Percentiles rank a stretch among this genome's conserved stretches.
These are phyloP conservation scores for Acer negundo DNA, from an alignment of 345 rosid species.

Conservation along the genomic window DNA sequence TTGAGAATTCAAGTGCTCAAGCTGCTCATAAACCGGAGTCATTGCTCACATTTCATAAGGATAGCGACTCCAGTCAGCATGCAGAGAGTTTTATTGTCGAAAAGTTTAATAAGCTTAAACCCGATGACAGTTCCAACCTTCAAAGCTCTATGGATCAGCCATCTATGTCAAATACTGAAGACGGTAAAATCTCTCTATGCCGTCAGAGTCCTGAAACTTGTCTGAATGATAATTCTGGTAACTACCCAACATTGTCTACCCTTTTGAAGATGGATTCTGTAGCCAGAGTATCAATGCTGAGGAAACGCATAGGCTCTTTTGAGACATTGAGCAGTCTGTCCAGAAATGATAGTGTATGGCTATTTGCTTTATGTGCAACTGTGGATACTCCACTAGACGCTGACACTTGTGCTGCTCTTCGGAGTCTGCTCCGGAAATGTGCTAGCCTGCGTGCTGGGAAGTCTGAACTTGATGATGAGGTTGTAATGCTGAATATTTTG, in stretches of 20 bases:
- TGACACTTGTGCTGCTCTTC: slow-evolving; percentile 66
- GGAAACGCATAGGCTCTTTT: slow-evolving; percentile 51
- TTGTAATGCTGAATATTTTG: slow-evolving; percentile 70
- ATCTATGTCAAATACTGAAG: slow-evolving; percentile 1
- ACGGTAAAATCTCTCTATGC: background rate
- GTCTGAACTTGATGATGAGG: slow-evolving; percentile 68
- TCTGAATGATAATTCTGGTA: slow-evolving; percentile 21
- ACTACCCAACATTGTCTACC: slow-evolving; percentile 46
- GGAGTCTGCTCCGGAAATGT: slow-evolving; percentile 73
- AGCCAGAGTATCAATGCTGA: slow-evolving; percentile 62
- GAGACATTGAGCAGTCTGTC: slow-evolving; percentile 44
- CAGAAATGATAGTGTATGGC: slow-evolving; percentile 62
- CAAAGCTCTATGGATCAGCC: background rate
- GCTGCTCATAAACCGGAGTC: slow-evolving; percentile 20
- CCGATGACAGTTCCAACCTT: background rate
- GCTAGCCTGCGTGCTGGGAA: slow-evolving; percentile 67
- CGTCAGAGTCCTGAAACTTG: slow-evolving; percentile 16
- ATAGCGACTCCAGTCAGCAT: too few species aligned
- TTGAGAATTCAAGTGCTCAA: slow-evolving; percentile 23
- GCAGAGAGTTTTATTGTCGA: slow-evolving; percentile 29
- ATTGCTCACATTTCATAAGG: too few species aligned
- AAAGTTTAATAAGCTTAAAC: slow-evolving; percentile 29
- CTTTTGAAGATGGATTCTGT: slow-evolving; percentile 71
- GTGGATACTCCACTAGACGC: slow-evolving; percentile 75
- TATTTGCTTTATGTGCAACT: slow-evolving; percentile 74